These are phyloP conservation scores for Cladophialophora immunda DNA, from an alignment of 2,329 filamentous ascomycete species.

Conservation along the genomic window DNA sequence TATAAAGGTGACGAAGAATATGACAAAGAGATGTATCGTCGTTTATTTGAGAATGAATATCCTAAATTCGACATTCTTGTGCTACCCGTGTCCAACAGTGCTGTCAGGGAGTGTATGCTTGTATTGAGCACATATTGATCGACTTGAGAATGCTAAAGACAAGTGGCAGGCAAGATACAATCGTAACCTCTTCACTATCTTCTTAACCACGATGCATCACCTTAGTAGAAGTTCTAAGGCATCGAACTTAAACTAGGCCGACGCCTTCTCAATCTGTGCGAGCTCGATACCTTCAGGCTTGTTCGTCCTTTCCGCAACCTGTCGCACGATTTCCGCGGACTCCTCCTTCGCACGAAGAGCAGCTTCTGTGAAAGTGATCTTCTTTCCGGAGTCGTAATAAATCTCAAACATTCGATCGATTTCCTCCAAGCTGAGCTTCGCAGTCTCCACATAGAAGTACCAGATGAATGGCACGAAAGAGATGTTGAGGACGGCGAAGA, in stretches of 20 bases:
- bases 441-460: conserved; percentile 43
- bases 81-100: no score
- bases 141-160: no score
- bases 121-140: no score
- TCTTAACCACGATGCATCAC: no score
- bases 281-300: conserved; percentile 9
- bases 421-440: conserved; percentile 19
- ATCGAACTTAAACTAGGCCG: not conserved
- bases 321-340: conserved; percentile 8
- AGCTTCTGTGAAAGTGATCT: conserved; percentile 16
- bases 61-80: no score
- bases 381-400: conserved; percentile 13
- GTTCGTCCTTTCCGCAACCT: conserved; percentile 6
- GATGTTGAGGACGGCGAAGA: conserved; percentile 53
- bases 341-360: conserved; percentile 17
- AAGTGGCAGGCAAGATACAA: no score
- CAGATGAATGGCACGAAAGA: conserved; percentile 47
- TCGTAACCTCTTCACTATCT: no score
- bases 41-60: no score
- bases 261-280: conserved; percentile 14
- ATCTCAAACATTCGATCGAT: conserved; percentile 24
- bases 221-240: no score
- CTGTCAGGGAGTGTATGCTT: no score
- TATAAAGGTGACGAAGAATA: no score
- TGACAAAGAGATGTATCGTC: no score